These are phyloP conservation scores for Pichia pseudocactophila DNA, from an alignment of 805 yeast genomes.

Conservation along the genomic window DNA sequence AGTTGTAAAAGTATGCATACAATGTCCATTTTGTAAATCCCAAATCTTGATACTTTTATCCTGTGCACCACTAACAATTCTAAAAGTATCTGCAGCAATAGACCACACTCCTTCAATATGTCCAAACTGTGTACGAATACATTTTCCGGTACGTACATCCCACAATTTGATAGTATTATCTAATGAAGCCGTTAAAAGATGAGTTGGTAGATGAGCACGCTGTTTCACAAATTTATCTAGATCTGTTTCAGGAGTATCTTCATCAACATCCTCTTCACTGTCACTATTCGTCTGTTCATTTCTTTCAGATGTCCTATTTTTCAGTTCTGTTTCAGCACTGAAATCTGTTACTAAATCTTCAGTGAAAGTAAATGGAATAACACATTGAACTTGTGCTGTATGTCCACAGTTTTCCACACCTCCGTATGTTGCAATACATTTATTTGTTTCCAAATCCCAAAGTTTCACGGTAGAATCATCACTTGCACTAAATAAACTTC, in stretches of 20 bases:
- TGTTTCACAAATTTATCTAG: constrained; percentile 11
- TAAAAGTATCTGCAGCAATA: constrained; percentile 88
- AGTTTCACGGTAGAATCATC: constrained; percentile 89
- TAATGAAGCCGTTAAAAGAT: constrained; percentile 75
- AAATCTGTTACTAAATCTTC: constrained; percentile 38
- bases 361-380: constrained; percentile 71
- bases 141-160: constrained; percentile 81
- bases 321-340: constrained; percentile 27
- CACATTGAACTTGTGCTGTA: constrained; percentile 89
- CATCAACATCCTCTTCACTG: constrained; percentile 12
- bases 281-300: constrained; percentile 11
- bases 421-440: constrained; percentile 72
- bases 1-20: constrained; percentile 87
- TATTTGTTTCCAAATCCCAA: constrained; percentile 86
- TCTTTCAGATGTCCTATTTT: constrained; percentile 29
- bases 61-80: constrained; percentile 91
- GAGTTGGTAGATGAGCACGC: constrained; percentile 56
- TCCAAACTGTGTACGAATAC: constrained; percentile 91
- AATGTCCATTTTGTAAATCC: constrained; percentile 92
- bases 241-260: constrained; percentile 13
- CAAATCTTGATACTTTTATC: constrained; percentile 85
- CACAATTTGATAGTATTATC: constrained; percentile 91
- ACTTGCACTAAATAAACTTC: constrained; percentile 75
- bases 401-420: constrained; percentile 72
- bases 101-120: constrained; percentile 99